These are phyloP conservation scores for Physocladia obscura DNA, from an alignment of 192 early-diverging fungal species.

Conservation along the genomic window DNA sequence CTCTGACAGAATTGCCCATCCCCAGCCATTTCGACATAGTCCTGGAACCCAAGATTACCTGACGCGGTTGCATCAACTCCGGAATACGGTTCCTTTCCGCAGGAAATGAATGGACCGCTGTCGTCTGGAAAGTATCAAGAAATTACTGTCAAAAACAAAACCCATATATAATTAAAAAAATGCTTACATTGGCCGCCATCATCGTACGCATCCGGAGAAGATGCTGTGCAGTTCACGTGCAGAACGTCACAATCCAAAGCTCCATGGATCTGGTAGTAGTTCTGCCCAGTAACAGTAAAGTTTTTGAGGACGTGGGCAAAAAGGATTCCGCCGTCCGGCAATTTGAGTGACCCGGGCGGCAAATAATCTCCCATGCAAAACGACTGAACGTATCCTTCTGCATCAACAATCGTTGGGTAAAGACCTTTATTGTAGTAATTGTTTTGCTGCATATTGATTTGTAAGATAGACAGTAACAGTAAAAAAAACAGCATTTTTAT, in stretches of 20 bases:
- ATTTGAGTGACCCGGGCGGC: constrained; percentile 18
- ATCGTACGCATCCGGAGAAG: constrained; percentile 24
- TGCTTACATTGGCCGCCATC: constrained; percentile 46
- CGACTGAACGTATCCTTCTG: constrained; percentile 37
- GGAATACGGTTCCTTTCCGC: constrained; percentile 43
- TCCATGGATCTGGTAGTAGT: constrained; percentile 33
- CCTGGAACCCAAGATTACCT: background rate
- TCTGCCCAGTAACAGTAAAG: background rate
- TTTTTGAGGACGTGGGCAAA: constrained; percentile 27
- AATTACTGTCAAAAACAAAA: too few species aligned
- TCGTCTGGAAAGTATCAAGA: too few species aligned
- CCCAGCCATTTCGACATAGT: constrained; percentile 36
- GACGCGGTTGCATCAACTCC: constrained; percentile 24
- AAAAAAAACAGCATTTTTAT: background rate
- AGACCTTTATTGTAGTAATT: constrained; percentile 15
- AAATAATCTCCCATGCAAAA: constrained; percentile 33
- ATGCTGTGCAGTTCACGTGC: constrained; percentile 27
- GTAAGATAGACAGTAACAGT: background rate
- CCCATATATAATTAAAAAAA: too few species aligned
- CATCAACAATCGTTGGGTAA: constrained; percentile 30
- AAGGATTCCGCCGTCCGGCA: constrained; percentile 24
- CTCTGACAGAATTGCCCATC: constrained; percentile 36
- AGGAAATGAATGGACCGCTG: constrained; percentile 17
- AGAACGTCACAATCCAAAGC: constrained; percentile 27
- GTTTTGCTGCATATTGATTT: constrained; percentile 8